These are phyloP conservation scores for Pythium chondricola DNA, from an alignment of 352 stramenopile species.

Conservation along the genomic window DNA sequence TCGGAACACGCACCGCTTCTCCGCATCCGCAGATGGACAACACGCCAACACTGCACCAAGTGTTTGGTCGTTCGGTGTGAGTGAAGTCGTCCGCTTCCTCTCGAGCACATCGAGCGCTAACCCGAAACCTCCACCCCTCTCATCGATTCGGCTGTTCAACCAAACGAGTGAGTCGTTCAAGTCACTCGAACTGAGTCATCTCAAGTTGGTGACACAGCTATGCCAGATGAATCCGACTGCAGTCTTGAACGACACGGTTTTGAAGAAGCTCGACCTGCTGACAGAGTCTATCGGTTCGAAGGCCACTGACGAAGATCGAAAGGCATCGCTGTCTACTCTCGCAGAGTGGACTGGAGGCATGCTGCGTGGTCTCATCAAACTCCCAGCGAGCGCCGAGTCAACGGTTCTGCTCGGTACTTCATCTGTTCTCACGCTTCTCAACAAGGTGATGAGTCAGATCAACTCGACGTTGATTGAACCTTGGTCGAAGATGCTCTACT, in stretches of 20 bases:
- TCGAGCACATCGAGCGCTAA: constrained; percentile 35
- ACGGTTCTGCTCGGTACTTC: constrained; percentile 8
- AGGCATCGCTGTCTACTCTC: constrained; percentile 46
- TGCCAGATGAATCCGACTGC: constrained; percentile 29
- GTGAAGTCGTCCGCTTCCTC: constrained; percentile 48
- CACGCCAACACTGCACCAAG: constrained; percentile 57
- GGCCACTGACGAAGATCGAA: constrained; percentile 48
- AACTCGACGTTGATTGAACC: constrained; percentile 50
- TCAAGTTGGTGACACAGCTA: constrained; percentile 49
- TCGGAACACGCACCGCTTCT: constrained; percentile 52
- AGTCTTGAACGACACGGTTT: constrained; percentile 24
- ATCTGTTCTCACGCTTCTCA: constrained; percentile 27
- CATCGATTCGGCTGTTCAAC: constrained; percentile 49
- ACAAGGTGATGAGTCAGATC: constrained; percentile 40
- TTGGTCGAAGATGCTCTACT: constrained; percentile 56
- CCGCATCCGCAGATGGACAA: constrained; percentile 60
- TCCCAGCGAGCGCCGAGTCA: constrained; percentile 12
- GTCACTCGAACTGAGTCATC: constrained; percentile 22
- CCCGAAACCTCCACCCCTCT: constrained; percentile 43
- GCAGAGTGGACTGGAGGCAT: constrained; percentile 46
- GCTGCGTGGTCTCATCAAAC: constrained; percentile 33
- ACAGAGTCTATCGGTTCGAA: constrained; percentile 32
- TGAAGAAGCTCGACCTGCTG: constrained; percentile 25
- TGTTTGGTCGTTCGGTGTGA: constrained; percentile 74
- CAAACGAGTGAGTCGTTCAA: constrained; percentile 34